phyloP scores from a whole-genome alignment of 2,329 filamentous ascomycete genomes.

The Zasmidium citrigriseum region DNA sequence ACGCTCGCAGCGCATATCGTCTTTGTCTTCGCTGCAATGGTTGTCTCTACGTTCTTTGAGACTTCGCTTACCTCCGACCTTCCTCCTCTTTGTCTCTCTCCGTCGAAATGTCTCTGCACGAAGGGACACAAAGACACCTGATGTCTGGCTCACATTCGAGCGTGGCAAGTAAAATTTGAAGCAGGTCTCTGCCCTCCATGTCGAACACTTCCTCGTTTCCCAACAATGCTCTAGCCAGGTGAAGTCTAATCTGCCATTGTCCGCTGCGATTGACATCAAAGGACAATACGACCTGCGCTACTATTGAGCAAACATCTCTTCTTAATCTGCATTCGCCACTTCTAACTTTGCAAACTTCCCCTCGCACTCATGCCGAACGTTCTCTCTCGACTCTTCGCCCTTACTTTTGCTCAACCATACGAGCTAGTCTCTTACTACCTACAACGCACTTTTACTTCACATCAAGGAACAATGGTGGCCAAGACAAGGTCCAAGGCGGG shows the following conservation, averaged over 20 bases:
- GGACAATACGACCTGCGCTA: background rate
- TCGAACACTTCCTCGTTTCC: background rate
- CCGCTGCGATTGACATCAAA: background rate
- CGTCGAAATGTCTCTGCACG: background rate
- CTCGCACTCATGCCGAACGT: background rate
- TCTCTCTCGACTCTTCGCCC: background rate
- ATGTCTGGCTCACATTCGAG: background rate
- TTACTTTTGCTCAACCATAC: background rate
- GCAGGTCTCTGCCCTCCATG: background rate
- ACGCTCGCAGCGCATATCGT: too few relatives aligned
- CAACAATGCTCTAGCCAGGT: background rate
- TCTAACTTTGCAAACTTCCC: background rate
- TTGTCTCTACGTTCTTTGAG: background rate
- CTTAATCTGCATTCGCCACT: background rate
- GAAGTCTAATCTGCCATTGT: background rate
- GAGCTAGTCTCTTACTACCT: background rate
- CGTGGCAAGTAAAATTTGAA: background rate
- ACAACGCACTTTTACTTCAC: background rate
- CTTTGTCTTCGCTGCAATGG: too few relatives aligned
- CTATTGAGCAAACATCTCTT: background rate
- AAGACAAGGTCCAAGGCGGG: background rate
- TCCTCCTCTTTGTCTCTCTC: background rate
- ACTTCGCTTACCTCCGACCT: background rate
- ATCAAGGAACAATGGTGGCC: background rate
- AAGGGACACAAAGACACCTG: background rate